Evolutionary conservation across 2,329 filamentous ascomycete species (phyloP).

Genomic region (Nigrograna mackinnonii): DNA sequence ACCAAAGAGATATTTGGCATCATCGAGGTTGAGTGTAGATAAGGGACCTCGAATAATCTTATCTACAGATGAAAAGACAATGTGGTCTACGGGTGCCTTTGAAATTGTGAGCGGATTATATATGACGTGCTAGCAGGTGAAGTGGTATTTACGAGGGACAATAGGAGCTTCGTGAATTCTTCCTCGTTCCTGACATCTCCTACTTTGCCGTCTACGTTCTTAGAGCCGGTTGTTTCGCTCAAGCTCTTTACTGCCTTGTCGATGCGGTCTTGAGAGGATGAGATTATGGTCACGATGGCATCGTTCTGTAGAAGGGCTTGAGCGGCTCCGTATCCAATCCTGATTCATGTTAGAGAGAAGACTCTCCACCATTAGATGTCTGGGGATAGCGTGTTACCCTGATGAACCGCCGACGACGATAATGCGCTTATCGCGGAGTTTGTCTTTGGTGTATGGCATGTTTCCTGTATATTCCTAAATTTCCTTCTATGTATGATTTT

Average conservation of each 20-base stretch:
- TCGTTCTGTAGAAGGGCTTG: conserved; percentile 40
- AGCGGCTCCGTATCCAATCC: conserved; percentile 47
- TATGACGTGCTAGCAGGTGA: neutral
- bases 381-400: neutral
- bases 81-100: conserved; percentile 39
- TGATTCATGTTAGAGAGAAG: conserved; percentile 8
- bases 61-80: conserved; percentile 45
- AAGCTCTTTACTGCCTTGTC: conserved; percentile 35
- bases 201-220: conserved; percentile 25
- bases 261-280: conserved; percentile 35
- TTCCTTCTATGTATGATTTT: no score
- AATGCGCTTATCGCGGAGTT: conserved; percentile 3
- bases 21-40: conserved; percentile 35
- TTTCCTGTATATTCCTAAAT: no score
- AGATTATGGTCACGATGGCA: conserved; percentile 40
- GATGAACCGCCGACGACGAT: conserved; percentile 6
- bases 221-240: conserved; percentile 4
- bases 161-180: conserved; percentile 33
- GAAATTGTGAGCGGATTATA: neutral
- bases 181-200: conserved; percentile 42
- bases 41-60: conserved; percentile 43
- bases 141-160: conserved; percentile 17
- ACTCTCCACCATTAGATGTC: neutral
- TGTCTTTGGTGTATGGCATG: neutral
- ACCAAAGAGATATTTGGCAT: conserved; percentile 41